These are phyloP conservation scores for Telfairia occidentalis DNA, from an alignment of 331 rosid species.

Conservation along the genomic window DNA sequence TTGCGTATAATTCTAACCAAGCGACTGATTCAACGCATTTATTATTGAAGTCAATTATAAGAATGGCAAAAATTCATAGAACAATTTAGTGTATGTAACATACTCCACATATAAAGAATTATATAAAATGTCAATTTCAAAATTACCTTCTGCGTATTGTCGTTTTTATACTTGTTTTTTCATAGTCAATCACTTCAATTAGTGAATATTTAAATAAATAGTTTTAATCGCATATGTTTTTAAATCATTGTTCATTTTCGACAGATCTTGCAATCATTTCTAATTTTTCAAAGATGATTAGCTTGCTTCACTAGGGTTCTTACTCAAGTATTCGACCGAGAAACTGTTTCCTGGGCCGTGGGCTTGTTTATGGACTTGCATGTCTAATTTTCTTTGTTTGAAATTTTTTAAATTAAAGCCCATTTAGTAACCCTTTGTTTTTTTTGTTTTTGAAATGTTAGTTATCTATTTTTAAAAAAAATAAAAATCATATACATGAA, in stretches of 20 bases:
- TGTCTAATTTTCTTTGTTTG: no score
- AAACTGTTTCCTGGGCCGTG: neutral
- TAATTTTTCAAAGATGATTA: neutral
- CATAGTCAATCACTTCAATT: neutral
- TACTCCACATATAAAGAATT: neutral
- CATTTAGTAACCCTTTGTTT: no score
- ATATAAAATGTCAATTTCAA: neutral
- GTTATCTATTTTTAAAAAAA: no score
- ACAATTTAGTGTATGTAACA: neutral
- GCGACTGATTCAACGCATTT: neutral
- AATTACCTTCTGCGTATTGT: neutral
- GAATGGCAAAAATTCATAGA: neutral
- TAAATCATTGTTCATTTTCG: neutral
- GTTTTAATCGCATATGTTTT: neutral
- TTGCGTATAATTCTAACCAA: no score
- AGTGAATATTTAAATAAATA: neutral
- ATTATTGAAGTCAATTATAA: neutral
- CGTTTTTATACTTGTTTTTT: neutral
- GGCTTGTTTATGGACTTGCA: neutral
- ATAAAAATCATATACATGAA: no score
- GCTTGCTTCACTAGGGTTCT: neutral
- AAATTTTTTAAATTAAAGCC: no score
- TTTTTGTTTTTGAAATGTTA: no score
- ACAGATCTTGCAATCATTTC: neutral
- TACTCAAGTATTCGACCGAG: neutral